These are phyloP conservation scores for Heterobasidion irregulare DNA, from an alignment of 1,284 basidiomycete genomes.

Conservation along the genomic window DNA sequence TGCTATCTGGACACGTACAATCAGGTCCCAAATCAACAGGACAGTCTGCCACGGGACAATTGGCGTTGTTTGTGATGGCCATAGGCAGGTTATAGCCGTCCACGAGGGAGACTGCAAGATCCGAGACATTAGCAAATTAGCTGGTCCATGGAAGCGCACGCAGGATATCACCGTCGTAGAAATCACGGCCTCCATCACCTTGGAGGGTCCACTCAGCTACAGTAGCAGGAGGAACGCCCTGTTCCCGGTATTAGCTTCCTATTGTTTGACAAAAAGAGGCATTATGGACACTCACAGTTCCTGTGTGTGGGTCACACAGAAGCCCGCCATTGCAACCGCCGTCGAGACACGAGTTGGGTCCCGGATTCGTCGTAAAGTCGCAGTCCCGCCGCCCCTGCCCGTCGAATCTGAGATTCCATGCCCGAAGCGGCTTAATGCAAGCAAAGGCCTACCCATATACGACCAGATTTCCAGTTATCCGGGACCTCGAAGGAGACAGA, in stretches of 20 bases:
- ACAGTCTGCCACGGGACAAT: conserved; percentile 43
- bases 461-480: conserved; percentile 19
- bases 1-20: conserved; percentile 27
- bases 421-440: background rate
- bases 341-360: conserved; percentile 32
- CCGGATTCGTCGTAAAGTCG: conserved; percentile 32
- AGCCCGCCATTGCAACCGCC: conserved; percentile 43
- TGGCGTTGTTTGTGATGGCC: conserved; percentile 40
- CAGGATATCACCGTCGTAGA: conserved; percentile 27
- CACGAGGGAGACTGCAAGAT: conserved; percentile 14
- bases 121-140: background rate
- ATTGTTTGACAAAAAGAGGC: background rate
- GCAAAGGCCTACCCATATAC: conserved; percentile 14
- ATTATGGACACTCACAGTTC: conserved; percentile 22
- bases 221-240: conserved; percentile 36
- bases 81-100: conserved; percentile 45
- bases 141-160: background rate
- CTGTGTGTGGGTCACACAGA: conserved; percentile 28
- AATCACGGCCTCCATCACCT: conserved; percentile 22
- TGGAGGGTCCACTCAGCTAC: conserved; percentile 36
- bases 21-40: conserved; percentile 42
- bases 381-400: conserved; percentile 33
- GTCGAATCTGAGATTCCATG: background rate
- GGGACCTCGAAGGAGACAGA: conserved; percentile 15
- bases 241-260: background rate